Base-by-base conservation (phyloP, 345 rosid genomes). In the Eucalyptus pauciflora region DNA sequence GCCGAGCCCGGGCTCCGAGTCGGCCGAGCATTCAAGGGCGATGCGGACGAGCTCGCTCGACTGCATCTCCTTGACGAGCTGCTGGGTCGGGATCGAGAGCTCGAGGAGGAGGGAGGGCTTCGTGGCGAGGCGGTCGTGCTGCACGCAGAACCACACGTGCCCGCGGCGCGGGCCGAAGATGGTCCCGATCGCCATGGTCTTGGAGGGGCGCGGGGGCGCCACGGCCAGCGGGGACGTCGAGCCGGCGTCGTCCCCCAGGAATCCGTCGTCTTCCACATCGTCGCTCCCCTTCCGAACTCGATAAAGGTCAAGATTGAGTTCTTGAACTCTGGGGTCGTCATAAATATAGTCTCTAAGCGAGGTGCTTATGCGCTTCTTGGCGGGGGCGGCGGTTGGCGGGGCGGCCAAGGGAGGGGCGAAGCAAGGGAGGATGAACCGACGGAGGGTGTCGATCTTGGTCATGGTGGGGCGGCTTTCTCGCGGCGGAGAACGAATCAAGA, bases 101-200 rank as follows among this genome's bases (percentile, higher is more conserved):
- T 96, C 96, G 88, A 96, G 95, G 81, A 95, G 96, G 86, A 97
- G 95, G 71, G 93, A 62, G n/a, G 97, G 97, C 87, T 92, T 95
- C 2, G 92, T 86, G 50, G 97, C 94, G 93, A 95, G 97, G 91
- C 96, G 98, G 91, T 96, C 93, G 88, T 94, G 94, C 85, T 97
- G 99, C 91, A 97, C 87, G 86, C 98, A 96, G 95, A 97, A 94
- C 97, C 98, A 96, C 56, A 96, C 98, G 91, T 95, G 98, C 87
- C 99, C 97, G 33, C 95, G 94, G 71, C 97, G 96, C 62, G 90
- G 91, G 17, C 98, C 99, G 90, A 95, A 97, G 33, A 97, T 92
- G 33, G 99, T 97, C 10, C 99, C 99, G 80, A 94, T 94, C 50
- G 94, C 98, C 97, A 96, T 95, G 31, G 99, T 93, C 93, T 93